phyloP scores from a whole-genome alignment of 805 yeast genomes.

The Brettanomyces anomalus region DNA sequence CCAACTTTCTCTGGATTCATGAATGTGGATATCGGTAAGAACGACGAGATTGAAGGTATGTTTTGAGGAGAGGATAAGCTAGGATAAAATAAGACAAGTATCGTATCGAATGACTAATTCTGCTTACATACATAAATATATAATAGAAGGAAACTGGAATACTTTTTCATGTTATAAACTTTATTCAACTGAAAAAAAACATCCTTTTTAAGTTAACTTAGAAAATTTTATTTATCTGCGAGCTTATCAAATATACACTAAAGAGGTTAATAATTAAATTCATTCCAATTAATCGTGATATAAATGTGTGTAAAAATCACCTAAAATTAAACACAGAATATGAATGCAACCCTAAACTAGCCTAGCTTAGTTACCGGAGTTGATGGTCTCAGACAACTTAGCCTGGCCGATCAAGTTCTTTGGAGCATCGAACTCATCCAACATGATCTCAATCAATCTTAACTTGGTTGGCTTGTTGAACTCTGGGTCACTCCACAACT shows the following conservation, averaged over 20 bases:
- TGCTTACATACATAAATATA: no score
- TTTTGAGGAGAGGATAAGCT: slow-evolving; percentile 30
- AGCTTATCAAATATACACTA: no score
- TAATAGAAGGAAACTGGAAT: no score
- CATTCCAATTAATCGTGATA: neutral
- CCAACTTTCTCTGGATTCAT: slow-evolving; percentile 81
- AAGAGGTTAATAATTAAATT: neutral
- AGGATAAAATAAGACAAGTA: neutral
- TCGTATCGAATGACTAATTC: no score
- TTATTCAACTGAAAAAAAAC: no score
- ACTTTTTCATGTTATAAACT: no score
- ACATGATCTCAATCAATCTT: slow-evolving; percentile 59
- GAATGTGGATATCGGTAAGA: slow-evolving; percentile 75
- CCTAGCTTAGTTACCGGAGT: slow-evolving; percentile 10
- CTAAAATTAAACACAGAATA: neutral
- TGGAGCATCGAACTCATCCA: slow-evolving; percentile 66
- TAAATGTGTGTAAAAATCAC: neutral
- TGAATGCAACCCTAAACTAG: neutral
- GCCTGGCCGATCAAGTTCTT: slow-evolving; percentile 59
- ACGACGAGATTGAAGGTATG: slow-evolving; percentile 77
- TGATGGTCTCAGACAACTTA: slow-evolving; percentile 34
- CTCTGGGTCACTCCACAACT: slow-evolving; percentile 34
- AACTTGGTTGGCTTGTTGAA: slow-evolving; percentile 51
- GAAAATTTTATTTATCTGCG: neutral
- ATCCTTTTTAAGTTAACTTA: neutral